These are phyloP conservation scores for Amaranthus hypochondriacus DNA, from an alignment of 148 eudicot species.

Conservation along the genomic window DNA sequence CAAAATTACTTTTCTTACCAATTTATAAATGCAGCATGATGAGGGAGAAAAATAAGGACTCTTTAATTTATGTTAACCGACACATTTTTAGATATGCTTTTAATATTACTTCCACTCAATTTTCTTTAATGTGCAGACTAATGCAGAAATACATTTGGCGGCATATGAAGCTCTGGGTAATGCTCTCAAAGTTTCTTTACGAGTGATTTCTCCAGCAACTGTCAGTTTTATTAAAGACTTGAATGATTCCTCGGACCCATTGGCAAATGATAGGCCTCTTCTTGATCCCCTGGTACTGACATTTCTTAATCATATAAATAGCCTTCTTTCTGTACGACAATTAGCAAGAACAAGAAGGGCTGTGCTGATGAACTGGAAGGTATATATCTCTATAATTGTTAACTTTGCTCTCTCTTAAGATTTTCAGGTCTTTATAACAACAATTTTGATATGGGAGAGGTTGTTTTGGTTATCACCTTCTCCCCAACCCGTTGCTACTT, in stretches of 20 bases:
- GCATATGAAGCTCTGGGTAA: constrained; percentile 70
- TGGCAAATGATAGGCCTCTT: constrained; percentile 29
- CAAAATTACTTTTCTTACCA: too few relatives aligned
- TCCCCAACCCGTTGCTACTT: not conserved
- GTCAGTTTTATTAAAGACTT: constrained; percentile 34
- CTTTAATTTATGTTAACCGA: too few relatives aligned
- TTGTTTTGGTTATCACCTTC: not conserved
- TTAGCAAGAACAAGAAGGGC: constrained; percentile 79
- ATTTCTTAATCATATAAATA: constrained; percentile 60
- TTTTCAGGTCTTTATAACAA: not conserved
- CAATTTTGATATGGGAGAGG: not conserved
- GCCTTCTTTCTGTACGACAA: constrained; percentile 48
- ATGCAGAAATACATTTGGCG: constrained; percentile 68
- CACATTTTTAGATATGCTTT: not conserved
- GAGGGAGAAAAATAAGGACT: too few relatives aligned
- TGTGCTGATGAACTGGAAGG: constrained; percentile 83
- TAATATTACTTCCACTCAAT: constrained; percentile 13
- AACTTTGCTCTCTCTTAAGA: not conserved
- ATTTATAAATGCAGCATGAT: too few relatives aligned
- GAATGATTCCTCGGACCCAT: constrained; percentile 23
- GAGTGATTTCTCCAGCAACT: constrained; percentile 42
- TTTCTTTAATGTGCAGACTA: constrained; percentile 41
- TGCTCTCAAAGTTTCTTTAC: constrained; percentile 52
- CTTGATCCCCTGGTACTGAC: constrained; percentile 56
- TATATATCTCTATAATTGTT: constrained; percentile 14